Percentiles rank a stretch among this genome's conserved stretches.
Evolutionary conservation across 2,329 filamentous ascomycete species (phyloP).

Genomic region (Spiromastix sp.): DNA sequence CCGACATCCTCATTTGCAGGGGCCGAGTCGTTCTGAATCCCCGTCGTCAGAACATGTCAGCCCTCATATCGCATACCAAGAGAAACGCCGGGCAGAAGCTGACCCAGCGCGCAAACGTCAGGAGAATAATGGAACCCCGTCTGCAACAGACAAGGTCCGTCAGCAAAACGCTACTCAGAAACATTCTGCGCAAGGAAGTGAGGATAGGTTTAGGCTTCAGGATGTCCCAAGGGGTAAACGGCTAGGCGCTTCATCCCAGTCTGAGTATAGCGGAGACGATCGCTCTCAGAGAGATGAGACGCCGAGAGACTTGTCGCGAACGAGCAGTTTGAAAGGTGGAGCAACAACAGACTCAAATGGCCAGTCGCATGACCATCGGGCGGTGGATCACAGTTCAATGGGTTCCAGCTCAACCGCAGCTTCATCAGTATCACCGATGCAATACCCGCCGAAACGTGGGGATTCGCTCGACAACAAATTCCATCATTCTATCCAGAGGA

Average conservation of each 20-base stretch:
- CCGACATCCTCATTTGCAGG: constrained; percentile 17
- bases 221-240: constrained; percentile 63
- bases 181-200: constrained; percentile 11
- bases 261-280: too few species aligned
- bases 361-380: constrained; percentile 5
- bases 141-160: constrained; percentile 11
- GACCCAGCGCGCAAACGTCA: constrained; percentile 20
- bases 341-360: background rate
- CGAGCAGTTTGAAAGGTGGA: background rate
- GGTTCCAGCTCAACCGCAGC: constrained; percentile 21
- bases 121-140: constrained; percentile 18
- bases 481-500: constrained; percentile 49
- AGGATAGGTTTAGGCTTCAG: constrained; percentile 65
- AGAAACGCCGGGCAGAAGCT: constrained; percentile 59
- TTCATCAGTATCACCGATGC: constrained; percentile 19
- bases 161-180: constrained; percentile 6
- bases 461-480: constrained; percentile 48
- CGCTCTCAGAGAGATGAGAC: constrained; percentile 20
- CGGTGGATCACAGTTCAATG: constrained; percentile 23
- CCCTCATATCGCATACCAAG: constrained; percentile 87
- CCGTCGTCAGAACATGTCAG: constrained; percentile 42
- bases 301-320: constrained; percentile 1
- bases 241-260: constrained; percentile 36
- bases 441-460: constrained; percentile 42
- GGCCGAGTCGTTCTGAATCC: constrained; percentile 14